Base-by-base conservation (phyloP, 192 early-diverging fungal species). In the Coemansia sp. region DNA sequence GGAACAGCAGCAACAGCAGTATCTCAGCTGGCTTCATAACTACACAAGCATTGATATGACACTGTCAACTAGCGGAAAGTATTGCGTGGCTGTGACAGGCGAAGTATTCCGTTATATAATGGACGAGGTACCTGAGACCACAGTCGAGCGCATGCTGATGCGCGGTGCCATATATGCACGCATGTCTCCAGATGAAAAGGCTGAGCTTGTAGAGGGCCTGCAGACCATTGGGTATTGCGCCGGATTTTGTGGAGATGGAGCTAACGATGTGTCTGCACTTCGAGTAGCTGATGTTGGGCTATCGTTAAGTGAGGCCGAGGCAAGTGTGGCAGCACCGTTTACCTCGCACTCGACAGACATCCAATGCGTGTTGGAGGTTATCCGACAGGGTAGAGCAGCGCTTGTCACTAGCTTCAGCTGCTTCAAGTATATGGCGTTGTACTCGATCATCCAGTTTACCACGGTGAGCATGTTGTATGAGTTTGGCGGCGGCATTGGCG, bases 171-270 rank as follows among this genome's bases (percentile, higher is more conserved):
- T 99, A 30, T 98, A 91, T 74, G 95, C 96, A 5, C 89, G 98
- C 56, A 98, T 98, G 96, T 97, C 95, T 2, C 98, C 98, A 0
- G 98, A 99, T 69, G 93, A 98, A 72, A 99, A 99, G 61, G 93
- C 94, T 38, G 89, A 93, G 67, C 71, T 99, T 18, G 94, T 99
- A 5, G 90, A 94, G 67, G 85, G 87, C 56, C 75, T 98, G 41
- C 95, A 98, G 68, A 84, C 78, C 21, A 85, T 98, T 25, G 95
- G 91, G 14, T 96, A 98, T 79, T 94, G 90, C 66, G 90, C 93
- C 25, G 93, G 94, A 0, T 99, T 99, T 74, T 98, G 95, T 70
- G 98, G 98, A n/a, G 98, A 99, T 70, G 98, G 98, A 9, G 95
- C 98, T 19, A 99, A 99, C 64, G 98, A 99, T 74, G 94, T 93